A percentile compares a stretch with the other conserved stretches of the same genome.
Evolutionary conservation across 805 yeast species (phyloP).

Genomic region (Scheffersomyces lignosus): DNA sequence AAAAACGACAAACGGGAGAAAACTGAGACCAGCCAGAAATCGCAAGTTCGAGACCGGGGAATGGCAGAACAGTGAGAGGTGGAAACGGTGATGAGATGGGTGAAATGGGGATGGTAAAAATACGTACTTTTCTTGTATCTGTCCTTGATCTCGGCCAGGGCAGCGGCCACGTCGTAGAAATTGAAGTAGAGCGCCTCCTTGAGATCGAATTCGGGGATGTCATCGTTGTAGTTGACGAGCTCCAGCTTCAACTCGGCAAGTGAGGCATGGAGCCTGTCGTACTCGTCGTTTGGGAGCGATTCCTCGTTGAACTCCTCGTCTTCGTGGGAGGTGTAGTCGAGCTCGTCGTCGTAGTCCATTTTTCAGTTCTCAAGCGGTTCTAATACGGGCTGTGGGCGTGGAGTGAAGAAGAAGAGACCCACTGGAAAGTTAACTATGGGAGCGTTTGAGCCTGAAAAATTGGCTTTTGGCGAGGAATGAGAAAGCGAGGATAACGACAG

Average conservation of each 20-base stretch:
- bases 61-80: too few relatives aligned
- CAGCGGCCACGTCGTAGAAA: constrained; percentile 53
- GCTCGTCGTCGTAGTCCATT: constrained; percentile 22
- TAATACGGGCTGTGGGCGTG: too few relatives aligned
- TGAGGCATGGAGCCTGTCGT: constrained; percentile 40
- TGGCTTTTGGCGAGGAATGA: too few relatives aligned
- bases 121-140: constrained; percentile 49
- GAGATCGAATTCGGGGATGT: constrained; percentile 49
- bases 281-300: constrained; percentile 37
- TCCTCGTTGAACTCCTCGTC: constrained; percentile 40
- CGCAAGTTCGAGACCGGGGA: too few relatives aligned
- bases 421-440: too few relatives aligned
- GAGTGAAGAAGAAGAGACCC: too few relatives aligned
- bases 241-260: constrained; percentile 44
- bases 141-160: constrained; percentile 48
- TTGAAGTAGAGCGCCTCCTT: constrained; percentile 61
- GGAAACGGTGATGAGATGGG: constrained; percentile 6
- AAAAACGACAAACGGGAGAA: too few relatives aligned
- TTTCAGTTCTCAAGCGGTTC: too few relatives aligned
- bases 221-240: constrained; percentile 40
- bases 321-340: constrained; percentile 24
- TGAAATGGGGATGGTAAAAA: constrained; percentile 4
- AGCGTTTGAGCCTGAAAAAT: too few relatives aligned
- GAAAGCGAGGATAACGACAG: too few relatives aligned
- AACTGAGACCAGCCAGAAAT: background rate